Base-by-base conservation (phyloP, 2,329 filamentous ascomycete genomes). In the Colletotrichum brevisporum region DNA sequence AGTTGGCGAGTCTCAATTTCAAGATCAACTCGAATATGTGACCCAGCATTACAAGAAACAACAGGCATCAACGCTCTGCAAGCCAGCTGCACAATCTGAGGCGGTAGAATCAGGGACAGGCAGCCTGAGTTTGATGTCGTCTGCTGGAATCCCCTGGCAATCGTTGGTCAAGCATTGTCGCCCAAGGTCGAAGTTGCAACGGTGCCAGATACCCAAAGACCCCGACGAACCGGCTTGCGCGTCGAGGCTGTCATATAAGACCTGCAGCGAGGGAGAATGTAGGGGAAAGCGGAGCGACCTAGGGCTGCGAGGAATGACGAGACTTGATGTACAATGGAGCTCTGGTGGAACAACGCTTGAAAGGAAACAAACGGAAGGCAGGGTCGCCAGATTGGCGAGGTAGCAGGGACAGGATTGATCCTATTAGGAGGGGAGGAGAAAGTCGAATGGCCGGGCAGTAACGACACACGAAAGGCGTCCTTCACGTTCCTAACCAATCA, bases 391-490 rank as follows among this genome's bases (percentile, higher is more conserved):
- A 10, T 63, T 58, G 47, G 58, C 36, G 10, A 52, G 45, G 51
- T 52, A 26, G 18, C n/a, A 51, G 26, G 13, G 41, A 6, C 41
- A n/a, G 41, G 43, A 2, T 47, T 26, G 50, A n/a, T 31, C 9
- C 31, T 53, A 15, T 51, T n/a, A 21, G 53, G 15, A 13, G 53
- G 41, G 16, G n/a, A 26, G 47, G 15, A 56, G 47, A 26, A 47
- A 24, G 36, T 51, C 47, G 21, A 24, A 60, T 15, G 53, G 41
- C 58, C 51, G 53, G 41, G 51, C 51, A 62, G 45, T n/a, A 31
- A 69, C 62, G 66, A 69, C 55, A 69, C 48, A 55, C 55, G 65
- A 68, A 61, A 59, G 24, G 63, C 51, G 59, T 63, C 64, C 64
- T 63, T 52, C 47, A 47, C 57, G 51, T 47, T 67, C 52, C 60